phyloP scores from a whole-genome alignment of 306 rosid species.

The Carpinus fangiana region DNA sequence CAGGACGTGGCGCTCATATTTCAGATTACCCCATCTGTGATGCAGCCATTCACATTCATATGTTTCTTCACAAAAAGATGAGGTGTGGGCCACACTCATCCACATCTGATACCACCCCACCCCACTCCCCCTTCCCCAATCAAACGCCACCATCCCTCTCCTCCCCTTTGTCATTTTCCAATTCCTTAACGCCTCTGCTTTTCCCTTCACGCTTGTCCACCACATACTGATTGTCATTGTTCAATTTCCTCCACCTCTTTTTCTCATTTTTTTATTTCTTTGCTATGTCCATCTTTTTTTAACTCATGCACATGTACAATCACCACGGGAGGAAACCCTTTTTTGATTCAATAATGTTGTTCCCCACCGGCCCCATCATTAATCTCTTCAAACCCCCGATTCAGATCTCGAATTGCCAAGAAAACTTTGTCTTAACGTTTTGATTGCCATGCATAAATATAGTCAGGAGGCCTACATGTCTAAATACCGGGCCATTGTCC shows the following conservation, averaged over 20 bases:
- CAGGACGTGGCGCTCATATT: no score
- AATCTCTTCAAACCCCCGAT: constrained; percentile 24
- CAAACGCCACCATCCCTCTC: constrained; percentile 8
- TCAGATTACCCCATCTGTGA: not conserved
- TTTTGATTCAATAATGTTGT: constrained; percentile 39
- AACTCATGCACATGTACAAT: constrained; percentile 40
- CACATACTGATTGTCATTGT: constrained; percentile 8
- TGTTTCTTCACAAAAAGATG: constrained; percentile 24
- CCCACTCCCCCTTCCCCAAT: not conserved
- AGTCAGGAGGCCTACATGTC: constrained; percentile 23
- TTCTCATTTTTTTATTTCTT: not conserved
- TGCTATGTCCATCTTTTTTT: constrained; percentile 13
- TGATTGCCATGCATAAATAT: constrained; percentile 15
- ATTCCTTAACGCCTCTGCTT: constrained; percentile 11
- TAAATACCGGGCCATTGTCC: constrained; percentile 16
- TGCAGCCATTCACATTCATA: constrained; percentile 23
- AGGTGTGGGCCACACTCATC: constrained; percentile 24
- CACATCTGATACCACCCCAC: not conserved
- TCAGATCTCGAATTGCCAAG: constrained; percentile 5
- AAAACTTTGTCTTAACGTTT: constrained; percentile 16
- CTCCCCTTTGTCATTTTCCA: constrained; percentile 32
- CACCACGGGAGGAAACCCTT: constrained; percentile 12
- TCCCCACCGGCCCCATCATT: constrained; percentile 33
- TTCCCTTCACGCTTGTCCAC: constrained; percentile 36
- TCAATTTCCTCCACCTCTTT: constrained; percentile 11